phyloP scores from a whole-genome alignment of 139 green algal genomes.

The Chlorella sp. region DNA sequence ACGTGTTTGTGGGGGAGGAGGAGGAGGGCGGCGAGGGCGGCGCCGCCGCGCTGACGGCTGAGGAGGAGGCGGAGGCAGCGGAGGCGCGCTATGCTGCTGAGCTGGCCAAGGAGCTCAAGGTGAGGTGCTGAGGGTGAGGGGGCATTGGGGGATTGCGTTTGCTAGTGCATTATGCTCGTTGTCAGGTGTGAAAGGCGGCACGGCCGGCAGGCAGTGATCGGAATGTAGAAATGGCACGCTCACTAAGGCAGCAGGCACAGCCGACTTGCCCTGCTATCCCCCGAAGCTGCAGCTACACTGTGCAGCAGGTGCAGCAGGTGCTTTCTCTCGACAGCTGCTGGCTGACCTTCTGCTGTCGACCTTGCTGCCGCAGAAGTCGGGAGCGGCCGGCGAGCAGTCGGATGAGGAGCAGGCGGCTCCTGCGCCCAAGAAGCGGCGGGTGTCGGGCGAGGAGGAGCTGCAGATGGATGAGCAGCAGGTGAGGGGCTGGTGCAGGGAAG shows the following conservation, averaged over 20 bases:
- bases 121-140: background rate
- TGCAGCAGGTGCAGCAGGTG: no score
- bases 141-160: background rate
- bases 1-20: conserved; percentile 48
- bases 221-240: no score
- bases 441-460: conserved; percentile 36
- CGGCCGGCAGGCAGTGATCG: no score
- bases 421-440: background rate
- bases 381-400: background rate
- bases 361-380: background rate
- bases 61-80: conserved; percentile 50
- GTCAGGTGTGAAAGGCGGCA: no score
- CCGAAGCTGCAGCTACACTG: no score
- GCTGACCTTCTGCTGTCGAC: no score
- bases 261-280: no score
- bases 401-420: conserved; percentile 19
- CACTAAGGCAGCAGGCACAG: no score
- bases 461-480: conserved; percentile 52
- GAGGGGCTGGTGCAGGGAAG: no score
- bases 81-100: conserved; percentile 71
- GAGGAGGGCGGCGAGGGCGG: conserved; percentile 45
- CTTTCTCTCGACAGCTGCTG: no score
- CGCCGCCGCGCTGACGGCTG: conserved; percentile 8
- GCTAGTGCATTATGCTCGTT: no score
- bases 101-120: conserved; percentile 74